phyloP scores from a whole-genome alignment of 2,329 filamentous ascomycete genomes.

The Byssothecium circinans region DNA sequence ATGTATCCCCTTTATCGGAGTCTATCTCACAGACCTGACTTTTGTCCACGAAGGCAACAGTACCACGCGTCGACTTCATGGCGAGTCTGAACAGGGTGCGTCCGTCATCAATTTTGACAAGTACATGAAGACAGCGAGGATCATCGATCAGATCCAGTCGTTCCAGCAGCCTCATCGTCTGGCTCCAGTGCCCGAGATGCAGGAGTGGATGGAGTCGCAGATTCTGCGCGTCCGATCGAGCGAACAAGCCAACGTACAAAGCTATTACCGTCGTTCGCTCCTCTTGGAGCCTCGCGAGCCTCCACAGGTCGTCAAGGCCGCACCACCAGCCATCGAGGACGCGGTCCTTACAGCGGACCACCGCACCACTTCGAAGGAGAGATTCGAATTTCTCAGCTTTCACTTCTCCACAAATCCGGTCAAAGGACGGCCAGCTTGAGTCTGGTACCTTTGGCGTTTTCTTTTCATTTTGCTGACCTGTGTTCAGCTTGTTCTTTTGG shows the following conservation, averaged over 20 bases:
- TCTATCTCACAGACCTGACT: slow-evolving; percentile 93
- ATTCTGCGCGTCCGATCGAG: slow-evolving; percentile 71
- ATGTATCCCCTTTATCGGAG: slow-evolving; percentile 92
- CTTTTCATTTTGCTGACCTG: not conserved
- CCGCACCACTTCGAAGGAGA: slow-evolving; percentile 37
- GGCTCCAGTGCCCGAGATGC: slow-evolving; percentile 79
- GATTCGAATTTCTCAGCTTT: slow-evolving; percentile 44
- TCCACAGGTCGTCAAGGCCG: slow-evolving; percentile 28
- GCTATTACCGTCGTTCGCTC: slow-evolving; percentile 80
- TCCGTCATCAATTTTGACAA: slow-evolving; percentile 98
- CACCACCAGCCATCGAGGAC: slow-evolving; percentile 29
- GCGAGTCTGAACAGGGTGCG: slow-evolving; percentile 58
- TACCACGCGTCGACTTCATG: slow-evolving; percentile 74
- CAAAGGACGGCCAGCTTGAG: slow-evolving; percentile 34
- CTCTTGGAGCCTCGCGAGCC: slow-evolving; percentile 75
- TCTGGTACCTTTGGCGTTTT: slow-evolving; percentile 10
- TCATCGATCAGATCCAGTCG: slow-evolving; percentile 91
- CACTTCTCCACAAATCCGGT: slow-evolving; percentile 35
- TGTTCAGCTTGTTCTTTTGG: slow-evolving; percentile 13
- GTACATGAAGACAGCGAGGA: slow-evolving; percentile 89
- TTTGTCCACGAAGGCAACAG: slow-evolving; percentile 96
- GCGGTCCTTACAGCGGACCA: slow-evolving; percentile 30
- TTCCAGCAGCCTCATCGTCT: slow-evolving; percentile 94
- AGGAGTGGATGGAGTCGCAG: slow-evolving; percentile 88
- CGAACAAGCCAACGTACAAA: slow-evolving; percentile 64